phyloP scores from a whole-genome alignment of 345 rosid genomes.

The Linum usitatissimum region DNA sequence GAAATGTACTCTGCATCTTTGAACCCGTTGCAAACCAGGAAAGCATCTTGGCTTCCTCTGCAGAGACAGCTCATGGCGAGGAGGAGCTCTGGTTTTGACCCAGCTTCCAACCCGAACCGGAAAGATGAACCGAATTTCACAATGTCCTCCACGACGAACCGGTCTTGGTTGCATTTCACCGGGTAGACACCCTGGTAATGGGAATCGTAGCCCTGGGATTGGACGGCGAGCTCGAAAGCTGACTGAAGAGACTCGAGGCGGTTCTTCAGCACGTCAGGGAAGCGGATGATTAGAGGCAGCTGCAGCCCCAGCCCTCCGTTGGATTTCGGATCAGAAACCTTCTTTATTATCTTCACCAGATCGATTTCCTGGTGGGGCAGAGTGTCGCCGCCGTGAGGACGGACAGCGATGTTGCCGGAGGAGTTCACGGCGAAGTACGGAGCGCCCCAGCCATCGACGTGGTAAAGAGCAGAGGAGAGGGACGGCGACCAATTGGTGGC shows the following conservation, averaged over 20 bases:
- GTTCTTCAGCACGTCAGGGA: constrained; percentile 80
- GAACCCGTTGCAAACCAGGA: constrained; percentile 79
- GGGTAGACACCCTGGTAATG: constrained; percentile 91
- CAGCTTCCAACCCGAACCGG: constrained; percentile 88
- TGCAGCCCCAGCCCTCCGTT: constrained; percentile 72
- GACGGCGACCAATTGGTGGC: constrained; percentile 53
- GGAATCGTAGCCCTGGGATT: constrained; percentile 41
- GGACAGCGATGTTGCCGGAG: constrained; percentile 62
- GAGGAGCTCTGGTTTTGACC: constrained; percentile 92
- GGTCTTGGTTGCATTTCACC: constrained; percentile 92
- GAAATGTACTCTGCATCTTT: constrained; percentile 76
- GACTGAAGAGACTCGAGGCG: constrained; percentile 71
- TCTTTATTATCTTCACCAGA: constrained; percentile 61
- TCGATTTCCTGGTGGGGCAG: constrained; percentile 80
- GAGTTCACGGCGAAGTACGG: constrained; percentile 71
- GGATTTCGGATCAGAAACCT: constrained; percentile 65
- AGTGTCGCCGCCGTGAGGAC: constrained; percentile 51
- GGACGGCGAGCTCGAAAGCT: constrained; percentile 61
- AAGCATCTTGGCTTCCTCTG: constrained; percentile 55
- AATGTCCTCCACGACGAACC: constrained; percentile 76
- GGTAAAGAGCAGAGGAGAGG: constrained; percentile 57
- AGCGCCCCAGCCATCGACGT: constrained; percentile 72
- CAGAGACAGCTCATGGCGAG: constrained; percentile 84
- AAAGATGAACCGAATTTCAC: constrained; percentile 60
- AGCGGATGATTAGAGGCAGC: constrained; percentile 62